phyloP scores from a whole-genome alignment of 345 rosid species.

The Salix dunnii region DNA sequence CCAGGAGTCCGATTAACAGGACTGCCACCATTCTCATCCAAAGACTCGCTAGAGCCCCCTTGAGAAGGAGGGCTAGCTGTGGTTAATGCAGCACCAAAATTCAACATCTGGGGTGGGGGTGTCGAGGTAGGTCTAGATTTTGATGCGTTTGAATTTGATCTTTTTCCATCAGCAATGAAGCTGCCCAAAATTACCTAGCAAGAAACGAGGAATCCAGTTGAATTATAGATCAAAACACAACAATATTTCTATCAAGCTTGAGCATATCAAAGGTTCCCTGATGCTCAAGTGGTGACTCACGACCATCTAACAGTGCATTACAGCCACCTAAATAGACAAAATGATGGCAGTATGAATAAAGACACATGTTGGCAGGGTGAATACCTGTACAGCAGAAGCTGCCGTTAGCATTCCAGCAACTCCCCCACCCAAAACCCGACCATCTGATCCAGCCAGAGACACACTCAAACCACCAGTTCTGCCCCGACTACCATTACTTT shows the following conservation, averaged over 20 bases:
- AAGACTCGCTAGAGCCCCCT: constrained; percentile 72
- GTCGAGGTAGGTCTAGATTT: constrained; percentile 58
- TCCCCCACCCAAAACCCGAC: constrained; percentile 72
- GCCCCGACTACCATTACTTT: constrained; percentile 42
- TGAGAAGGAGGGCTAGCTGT: constrained; percentile 60
- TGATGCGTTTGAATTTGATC: constrained; percentile 30
- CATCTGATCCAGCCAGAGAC: constrained; percentile 72
- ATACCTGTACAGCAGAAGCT: constrained; percentile 83
- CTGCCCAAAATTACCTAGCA: constrained; percentile 83
- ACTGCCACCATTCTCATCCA: constrained; percentile 65
- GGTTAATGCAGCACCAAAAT: constrained; percentile 51
- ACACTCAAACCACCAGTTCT: constrained; percentile 59
- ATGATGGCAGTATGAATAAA: background rate
- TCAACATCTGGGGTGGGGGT: constrained; percentile 47
- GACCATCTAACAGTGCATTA: background rate
- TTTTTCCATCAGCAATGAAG: constrained; percentile 65
- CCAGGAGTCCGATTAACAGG: constrained; percentile 42
- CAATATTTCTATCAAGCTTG: background rate
- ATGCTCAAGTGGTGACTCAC: background rate
- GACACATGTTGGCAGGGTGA: background rate
- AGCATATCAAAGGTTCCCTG: background rate
- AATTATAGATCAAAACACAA: background rate
- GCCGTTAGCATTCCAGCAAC: constrained; percentile 75
- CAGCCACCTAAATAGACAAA: background rate
- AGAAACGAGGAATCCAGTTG: background rate